Base-by-base conservation (phyloP, 1,139 yeast genomes). In the Waltiozyma sp. region DNA sequence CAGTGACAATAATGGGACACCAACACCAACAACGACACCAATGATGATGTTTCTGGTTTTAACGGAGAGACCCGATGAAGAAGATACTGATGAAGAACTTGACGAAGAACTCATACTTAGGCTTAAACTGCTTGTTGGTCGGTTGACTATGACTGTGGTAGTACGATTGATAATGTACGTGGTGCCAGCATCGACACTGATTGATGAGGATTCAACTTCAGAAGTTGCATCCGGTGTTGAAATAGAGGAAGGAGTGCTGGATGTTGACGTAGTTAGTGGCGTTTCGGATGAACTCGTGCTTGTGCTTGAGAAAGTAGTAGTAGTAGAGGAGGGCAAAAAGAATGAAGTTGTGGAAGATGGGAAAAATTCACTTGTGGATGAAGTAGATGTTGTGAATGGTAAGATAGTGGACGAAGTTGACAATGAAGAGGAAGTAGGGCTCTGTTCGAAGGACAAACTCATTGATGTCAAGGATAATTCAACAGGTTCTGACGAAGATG, bases 11-110 rank as follows among this genome's bases (percentile, higher is more conserved):
- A 65, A 11, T 9, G 70, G 70, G 2, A 63, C 54, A 38, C 69
- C 68, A 33, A 65, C 50, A 16, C 70, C 70, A 3, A 65, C 70
- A 16, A 67, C 70, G 42, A 72, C 69, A 37, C 79, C 79, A 39
- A 72, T 66, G n/a, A 71, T 69, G 28, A 72, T 64, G 43, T 65
- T 64, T 43, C 66, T 65, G 45, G 67, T 60, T 40, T 69, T 66
- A n/a, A 56, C 53, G 1, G 74, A 64, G 3, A 72, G 55, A 0
- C 70, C 71, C 5, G 28, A 16, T 4, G 56, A 43, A 19, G 49
- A 48, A 26, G 31, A 26, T 26, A 10, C 10, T 5, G 31, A 7
- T 26, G n/a, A 10, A 11, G 54, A 47, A n/a, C 55, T 48, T 10
- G 47, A 44, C 28, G 53, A 4, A 26, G 49, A 14, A 8, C 47